Evolutionary conservation across 1,284 basidiomycete genomes (phyloP), one percentile per base, ranked within the genome.

Genomic region (Ganoderma resinaceum): DNA sequence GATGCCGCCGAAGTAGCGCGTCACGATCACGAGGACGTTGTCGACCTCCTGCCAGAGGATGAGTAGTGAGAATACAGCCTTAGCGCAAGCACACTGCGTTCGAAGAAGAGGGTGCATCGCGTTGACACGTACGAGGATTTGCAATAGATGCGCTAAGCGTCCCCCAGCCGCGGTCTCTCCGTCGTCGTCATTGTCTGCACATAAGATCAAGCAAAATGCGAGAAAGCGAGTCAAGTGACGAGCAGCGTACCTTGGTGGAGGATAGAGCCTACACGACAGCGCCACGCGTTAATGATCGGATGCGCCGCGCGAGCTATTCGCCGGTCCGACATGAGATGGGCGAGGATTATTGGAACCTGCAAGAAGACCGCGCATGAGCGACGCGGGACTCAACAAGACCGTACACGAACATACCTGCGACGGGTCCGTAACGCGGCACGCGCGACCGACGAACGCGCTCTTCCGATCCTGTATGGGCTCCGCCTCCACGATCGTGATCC

Each of bases 121-220:
- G 55, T 26, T 5, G 40, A 9, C 8, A 77, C 89, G 61, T 68
- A 94, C 95, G 63, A 98, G 79, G 53, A 97, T 95, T 70, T 96
- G 95, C 7, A 98, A 81, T 1, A 98, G 84, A 79, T 97, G 95
- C 1, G 93, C 94, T 31, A 98, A 81, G 3, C 96, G 87, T 38
- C 91, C 89, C 7, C 96, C 96, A 8, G 96, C 96, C 1, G 95
- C 95, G 0, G 92, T 91, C 80, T 98, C 96, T 1, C 95, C 95
- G 71, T 98, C 94, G 70, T 98, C 96, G 70, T 97, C 95, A 70
- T 97, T 96, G 77, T 98, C 96, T 96, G 71, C 11, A 43, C 4
- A 11, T 11, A 8, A 66, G 16, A 16, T 62, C 53, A 61, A 23
- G 37, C 65, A 63, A 18, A 71, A 55, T 26, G 23, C 7, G 12